Conservation (phyloP, 257 asterid genomes). For the Ophiorrhiza pumila region DNA sequence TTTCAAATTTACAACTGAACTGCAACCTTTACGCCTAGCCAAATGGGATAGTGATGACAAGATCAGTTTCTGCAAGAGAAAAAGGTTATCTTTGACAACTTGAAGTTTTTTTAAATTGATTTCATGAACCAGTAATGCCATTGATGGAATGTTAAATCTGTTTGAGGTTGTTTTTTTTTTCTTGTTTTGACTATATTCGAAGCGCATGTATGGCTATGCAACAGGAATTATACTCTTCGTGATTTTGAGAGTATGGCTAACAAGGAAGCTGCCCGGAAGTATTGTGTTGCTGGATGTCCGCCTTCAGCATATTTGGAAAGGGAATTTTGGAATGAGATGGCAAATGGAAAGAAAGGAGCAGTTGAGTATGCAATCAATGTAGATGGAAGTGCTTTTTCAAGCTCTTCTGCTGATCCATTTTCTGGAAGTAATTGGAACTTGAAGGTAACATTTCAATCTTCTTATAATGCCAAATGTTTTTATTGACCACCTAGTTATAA, state of each 20-base stretch:
- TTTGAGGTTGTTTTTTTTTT: too few relatives aligned
- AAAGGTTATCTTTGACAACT: constrained; percentile 22
- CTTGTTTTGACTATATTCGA: not conserved
- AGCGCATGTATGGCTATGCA: not conserved
- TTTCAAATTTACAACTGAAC: constrained; percentile 35
- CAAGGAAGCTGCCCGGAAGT: constrained; percentile 28
- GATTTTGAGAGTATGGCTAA: constrained; percentile 49
- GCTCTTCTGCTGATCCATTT: constrained; percentile 31
- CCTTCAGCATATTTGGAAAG: constrained; percentile 35
- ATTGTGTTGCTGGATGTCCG: constrained; percentile 33
- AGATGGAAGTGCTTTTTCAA: constrained; percentile 49
- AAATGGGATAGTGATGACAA: constrained; percentile 32
- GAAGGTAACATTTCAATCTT: constrained; percentile 18
- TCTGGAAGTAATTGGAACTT: constrained; percentile 44
- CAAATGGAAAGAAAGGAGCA: constrained; percentile 22
- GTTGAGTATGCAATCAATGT: constrained; percentile 43
- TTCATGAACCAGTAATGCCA: not conserved
- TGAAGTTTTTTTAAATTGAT: not conserved
- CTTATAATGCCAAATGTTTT: not conserved
- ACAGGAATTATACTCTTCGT: constrained; percentile 32
- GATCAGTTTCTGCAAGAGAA: constrained; percentile 26
- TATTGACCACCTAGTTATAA: too few relatives aligned
- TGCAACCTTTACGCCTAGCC: constrained; percentile 41
- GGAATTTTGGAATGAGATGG: constrained; percentile 41
- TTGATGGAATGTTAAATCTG: not conserved